phyloP scores from a whole-genome alignment of 306 rosid species.

The Lablab purpureus region DNA sequence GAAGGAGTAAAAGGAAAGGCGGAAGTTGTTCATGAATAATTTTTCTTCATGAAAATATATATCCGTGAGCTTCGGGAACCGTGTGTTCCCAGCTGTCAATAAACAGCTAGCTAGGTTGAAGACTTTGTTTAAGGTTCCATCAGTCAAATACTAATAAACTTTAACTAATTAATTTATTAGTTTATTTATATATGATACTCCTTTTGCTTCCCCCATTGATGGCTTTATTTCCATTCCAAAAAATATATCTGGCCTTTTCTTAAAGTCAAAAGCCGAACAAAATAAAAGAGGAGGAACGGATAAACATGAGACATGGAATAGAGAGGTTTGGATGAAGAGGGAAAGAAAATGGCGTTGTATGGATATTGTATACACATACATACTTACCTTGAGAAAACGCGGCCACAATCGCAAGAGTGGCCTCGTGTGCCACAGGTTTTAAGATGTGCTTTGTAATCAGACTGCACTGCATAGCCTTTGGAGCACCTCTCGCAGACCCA shows the following conservation, averaged over 20 bases:
- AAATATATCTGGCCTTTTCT: conserved; percentile 32
- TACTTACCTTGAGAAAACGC: conserved; percentile 86
- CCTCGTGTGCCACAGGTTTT: conserved; percentile 98
- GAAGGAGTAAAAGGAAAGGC: conserved; percentile 7
- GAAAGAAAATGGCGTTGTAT: neutral
- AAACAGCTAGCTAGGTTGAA: conserved; percentile 43
- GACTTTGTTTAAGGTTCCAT: conserved; percentile 57
- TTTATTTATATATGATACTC: conserved; percentile 22
- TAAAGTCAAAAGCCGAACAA: conserved; percentile 62
- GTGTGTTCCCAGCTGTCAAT: conserved; percentile 49
- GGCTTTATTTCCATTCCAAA: conserved; percentile 32
- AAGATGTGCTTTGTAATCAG: conserved; percentile 97
- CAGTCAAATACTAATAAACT: conserved; percentile 53
- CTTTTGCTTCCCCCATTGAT: neutral
- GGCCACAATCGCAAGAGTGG: conserved; percentile 97
- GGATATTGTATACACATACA: too few relatives aligned
- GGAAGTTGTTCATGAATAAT: conserved; percentile 24
- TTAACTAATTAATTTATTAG: neutral
- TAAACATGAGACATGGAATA: neutral
- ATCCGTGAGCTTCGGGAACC: neutral
- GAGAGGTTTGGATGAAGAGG: neutral
- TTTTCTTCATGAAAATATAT: too few relatives aligned
- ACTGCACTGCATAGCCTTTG: conserved; percentile 94
- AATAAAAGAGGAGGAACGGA: neutral
- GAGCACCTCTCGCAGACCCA: conserved; percentile 93